Percentiles rank a stretch among this genome's conserved stretches.
phyloP scores from a whole-genome alignment of 768 basidiomycete genomes.

The Leccinum disarticulatum region DNA sequence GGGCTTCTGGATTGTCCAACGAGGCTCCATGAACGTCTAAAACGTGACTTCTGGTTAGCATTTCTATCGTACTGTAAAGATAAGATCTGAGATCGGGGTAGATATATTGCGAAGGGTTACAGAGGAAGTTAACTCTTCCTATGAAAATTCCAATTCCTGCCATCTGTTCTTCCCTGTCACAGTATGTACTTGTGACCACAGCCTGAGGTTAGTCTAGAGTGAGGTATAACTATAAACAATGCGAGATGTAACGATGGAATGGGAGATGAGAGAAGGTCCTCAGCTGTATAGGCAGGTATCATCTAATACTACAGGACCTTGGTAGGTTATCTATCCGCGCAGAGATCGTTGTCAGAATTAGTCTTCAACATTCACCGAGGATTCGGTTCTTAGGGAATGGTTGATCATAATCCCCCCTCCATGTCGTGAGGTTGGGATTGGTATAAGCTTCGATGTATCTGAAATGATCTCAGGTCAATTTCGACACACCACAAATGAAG shows the following conservation, averaged over 20 bases:
- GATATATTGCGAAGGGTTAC: neutral
- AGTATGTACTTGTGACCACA: neutral
- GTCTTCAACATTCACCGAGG: slow-evolving; percentile 39
- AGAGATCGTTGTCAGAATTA: neutral
- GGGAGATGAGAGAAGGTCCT: neutral
- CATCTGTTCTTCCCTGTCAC: neutral
- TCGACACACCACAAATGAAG: neutral
- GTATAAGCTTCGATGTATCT: slow-evolving; percentile 70
- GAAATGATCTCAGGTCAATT: slow-evolving; percentile 4
- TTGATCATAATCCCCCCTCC: slow-evolving; percentile 45
- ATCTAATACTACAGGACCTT: neutral
- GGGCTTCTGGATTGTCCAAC: slow-evolving; percentile 7
- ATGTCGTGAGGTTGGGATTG: slow-evolving; percentile 50
- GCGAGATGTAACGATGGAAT: slow-evolving; percentile 1
- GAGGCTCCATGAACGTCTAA: slow-evolving; percentile 7
- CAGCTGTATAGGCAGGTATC: neutral
- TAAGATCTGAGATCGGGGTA: neutral
- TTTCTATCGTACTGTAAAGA: neutral
- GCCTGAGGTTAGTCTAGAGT: neutral
- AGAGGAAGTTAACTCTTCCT: neutral
- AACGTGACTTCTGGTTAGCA: neutral
- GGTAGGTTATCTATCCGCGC: neutral
- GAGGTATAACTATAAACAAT: neutral
- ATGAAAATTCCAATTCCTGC: neutral
- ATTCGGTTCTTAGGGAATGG: slow-evolving; percentile 52